Conservation (phyloP, 148 eudicot genomes). For the Amaranthus palmeri region DNA sequence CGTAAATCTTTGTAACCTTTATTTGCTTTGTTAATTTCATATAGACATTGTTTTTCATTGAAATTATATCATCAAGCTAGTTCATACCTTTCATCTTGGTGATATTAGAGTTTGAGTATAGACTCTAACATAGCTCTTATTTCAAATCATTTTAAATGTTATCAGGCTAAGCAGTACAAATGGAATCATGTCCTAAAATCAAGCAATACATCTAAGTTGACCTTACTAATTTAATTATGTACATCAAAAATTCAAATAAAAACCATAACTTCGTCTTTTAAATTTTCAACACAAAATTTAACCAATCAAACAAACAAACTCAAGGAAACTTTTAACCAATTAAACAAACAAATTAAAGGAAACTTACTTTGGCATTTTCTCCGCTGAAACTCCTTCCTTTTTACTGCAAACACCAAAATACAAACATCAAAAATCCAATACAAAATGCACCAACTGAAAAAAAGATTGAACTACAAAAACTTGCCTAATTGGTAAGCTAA, state of each 20-base stretch:
- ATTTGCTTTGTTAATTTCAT: too few relatives aligned
- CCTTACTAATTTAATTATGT: too few relatives aligned
- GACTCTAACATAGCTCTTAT: too few relatives aligned
- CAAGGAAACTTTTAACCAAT: constrained; percentile 26
- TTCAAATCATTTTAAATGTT: too few relatives aligned
- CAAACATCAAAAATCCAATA: background rate
- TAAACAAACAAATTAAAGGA: background rate
- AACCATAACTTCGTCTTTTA: background rate
- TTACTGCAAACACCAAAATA: constrained; percentile 44
- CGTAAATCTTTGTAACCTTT: too few relatives aligned
- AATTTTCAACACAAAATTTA: background rate
- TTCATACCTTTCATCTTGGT: too few relatives aligned
- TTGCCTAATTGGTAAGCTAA: constrained; percentile 63
- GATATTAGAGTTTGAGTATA: too few relatives aligned
- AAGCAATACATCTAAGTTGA: too few relatives aligned
- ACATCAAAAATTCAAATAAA: background rate
- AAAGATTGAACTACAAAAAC: background rate
- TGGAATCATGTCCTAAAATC: too few relatives aligned
- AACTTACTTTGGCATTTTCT: constrained; percentile 62
- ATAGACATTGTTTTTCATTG: too few relatives aligned
- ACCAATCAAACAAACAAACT: background rate
- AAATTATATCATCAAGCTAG: too few relatives aligned
- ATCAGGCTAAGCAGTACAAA: too few relatives aligned
- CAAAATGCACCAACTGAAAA: background rate
- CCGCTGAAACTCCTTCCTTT: constrained; percentile 43